Conservation (phyloP, 192 early-diverging fungal species). For the Coemansia sp. region DNA sequence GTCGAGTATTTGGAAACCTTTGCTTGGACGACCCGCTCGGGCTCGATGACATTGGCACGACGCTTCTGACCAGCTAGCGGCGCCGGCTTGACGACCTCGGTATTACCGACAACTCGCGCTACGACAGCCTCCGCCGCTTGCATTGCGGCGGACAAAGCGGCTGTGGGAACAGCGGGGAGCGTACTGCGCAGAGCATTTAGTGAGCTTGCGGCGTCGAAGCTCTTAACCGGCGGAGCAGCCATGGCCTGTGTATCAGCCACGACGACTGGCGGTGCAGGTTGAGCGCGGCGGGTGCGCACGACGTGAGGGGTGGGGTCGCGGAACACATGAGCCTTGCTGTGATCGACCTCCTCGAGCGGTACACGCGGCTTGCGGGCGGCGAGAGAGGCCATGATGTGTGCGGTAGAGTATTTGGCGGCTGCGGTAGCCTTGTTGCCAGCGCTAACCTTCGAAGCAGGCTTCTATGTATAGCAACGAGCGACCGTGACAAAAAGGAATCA, state of each 20-base stretch:
- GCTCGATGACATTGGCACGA: constrained; percentile 23
- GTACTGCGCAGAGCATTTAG: constrained; percentile 20
- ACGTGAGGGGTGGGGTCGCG: constrained; percentile 27
- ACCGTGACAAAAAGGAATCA: background rate
- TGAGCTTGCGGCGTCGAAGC: background rate
- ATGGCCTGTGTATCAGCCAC: background rate
- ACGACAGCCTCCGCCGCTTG: constrained; percentile 1
- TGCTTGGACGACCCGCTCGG: constrained; percentile 28
- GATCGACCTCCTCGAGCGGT: constrained; percentile 32
- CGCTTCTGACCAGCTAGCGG: constrained; percentile 40
- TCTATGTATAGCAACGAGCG: constrained; percentile 14
- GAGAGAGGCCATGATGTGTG: constrained; percentile 23
- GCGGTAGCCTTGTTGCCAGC: constrained; percentile 4
- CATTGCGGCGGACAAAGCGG: constrained; percentile 9
- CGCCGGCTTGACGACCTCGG: constrained; percentile 9
- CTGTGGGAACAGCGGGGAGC: constrained; percentile 32
- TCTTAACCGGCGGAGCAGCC: constrained; percentile 1
- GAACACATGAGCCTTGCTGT: constrained; percentile 27
- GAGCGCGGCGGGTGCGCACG: constrained; percentile 12
- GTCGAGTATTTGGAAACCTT: constrained; percentile 14
- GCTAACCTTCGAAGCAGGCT: constrained; percentile 13
- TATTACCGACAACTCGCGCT: background rate
- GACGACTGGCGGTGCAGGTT: background rate
- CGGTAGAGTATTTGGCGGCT: constrained; percentile 10
- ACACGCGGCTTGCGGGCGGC: constrained; percentile 35